A percentile compares a stretch with the other conserved stretches of the same genome.
phyloP scores from a whole-genome alignment of 2,329 filamentous ascomycete species.

The Pyricularia grisea region DNA sequence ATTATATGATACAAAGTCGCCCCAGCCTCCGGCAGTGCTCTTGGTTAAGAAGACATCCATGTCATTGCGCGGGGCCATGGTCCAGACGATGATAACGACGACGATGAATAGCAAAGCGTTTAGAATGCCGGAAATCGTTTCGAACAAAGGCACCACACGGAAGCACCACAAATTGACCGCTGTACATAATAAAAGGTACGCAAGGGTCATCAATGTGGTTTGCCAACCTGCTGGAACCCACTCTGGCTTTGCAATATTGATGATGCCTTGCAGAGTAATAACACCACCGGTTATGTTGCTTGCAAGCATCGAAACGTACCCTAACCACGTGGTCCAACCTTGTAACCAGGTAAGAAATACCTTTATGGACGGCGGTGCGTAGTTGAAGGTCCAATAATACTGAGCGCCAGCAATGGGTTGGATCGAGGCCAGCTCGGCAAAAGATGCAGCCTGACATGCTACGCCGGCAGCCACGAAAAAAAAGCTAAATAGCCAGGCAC shows the following conservation, averaged over 20 bases:
- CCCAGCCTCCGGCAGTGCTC: conserved; percentile 20
- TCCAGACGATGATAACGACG: conserved; percentile 22
- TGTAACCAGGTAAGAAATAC: conserved; percentile 9
- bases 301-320: conserved; percentile 24
- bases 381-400: conserved; percentile 28
- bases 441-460: conserved; percentile 21
- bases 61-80: conserved; percentile 20
- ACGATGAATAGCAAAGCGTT: conserved; percentile 21
- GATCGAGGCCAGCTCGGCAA: conserved; percentile 29
- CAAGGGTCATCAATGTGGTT: conserved; percentile 26
- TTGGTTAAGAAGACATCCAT: conserved; percentile 19
- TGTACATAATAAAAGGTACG: conserved; percentile 18
- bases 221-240: conserved; percentile 20
- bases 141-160: conserved; percentile 27
- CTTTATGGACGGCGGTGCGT: neutral
- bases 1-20: conserved; percentile 17
- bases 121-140: conserved; percentile 24
- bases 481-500: conserved; percentile 20
- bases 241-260: conserved; percentile 6
- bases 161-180: conserved; percentile 23
- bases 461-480: conserved; percentile 19
- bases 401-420: conserved; percentile 29
- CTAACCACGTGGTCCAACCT: conserved; percentile 31
- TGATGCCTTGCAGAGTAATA: conserved; percentile 18
- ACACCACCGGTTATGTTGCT: conserved; percentile 23